Evolutionary conservation across 345 rosid genomes (phyloP).

Genomic region (thale cress (Arabidopsis thaliana)): DNA sequence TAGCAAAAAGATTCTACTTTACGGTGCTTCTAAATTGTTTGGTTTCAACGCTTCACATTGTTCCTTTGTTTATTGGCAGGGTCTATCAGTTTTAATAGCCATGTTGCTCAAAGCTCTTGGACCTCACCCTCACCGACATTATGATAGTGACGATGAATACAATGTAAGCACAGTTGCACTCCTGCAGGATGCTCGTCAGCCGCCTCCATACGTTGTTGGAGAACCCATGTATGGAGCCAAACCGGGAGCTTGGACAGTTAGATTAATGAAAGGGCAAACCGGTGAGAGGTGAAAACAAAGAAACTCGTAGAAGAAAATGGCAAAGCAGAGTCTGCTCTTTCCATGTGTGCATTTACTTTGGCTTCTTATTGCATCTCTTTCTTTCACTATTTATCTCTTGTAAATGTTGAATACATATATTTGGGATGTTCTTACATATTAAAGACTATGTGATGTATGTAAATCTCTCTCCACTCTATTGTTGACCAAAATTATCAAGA

Average conservation of each 20-base stretch:
- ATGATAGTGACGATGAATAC: slow-evolving; percentile 79
- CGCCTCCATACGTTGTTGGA: slow-evolving; percentile 68
- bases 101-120: slow-evolving; percentile 78
- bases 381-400: neutral
- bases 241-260: slow-evolving; percentile 58
- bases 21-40: neutral
- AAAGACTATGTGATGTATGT: slow-evolving; percentile 13
- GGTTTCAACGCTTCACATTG: neutral
- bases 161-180: slow-evolving; percentile 66
- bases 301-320: slow-evolving; percentile 17
- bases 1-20: neutral
- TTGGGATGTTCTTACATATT: neutral
- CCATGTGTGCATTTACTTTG: neutral
- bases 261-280: slow-evolving; percentile 58
- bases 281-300: slow-evolving; percentile 23
- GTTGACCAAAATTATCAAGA: neutral
- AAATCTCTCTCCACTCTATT: neutral
- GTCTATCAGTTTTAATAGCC: slow-evolving; percentile 62
- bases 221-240: slow-evolving; percentile 66
- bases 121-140: slow-evolving; percentile 70
- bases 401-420: neutral
- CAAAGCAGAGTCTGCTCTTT: neutral
- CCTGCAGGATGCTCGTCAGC: slow-evolving; percentile 56
- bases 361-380: slow-evolving; percentile 17
- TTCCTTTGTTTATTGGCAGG: slow-evolving; percentile 52